Evolutionary conservation across 257 asterid genomes (phyloP).

Genomic region (Leptodermis oblonga): DNA sequence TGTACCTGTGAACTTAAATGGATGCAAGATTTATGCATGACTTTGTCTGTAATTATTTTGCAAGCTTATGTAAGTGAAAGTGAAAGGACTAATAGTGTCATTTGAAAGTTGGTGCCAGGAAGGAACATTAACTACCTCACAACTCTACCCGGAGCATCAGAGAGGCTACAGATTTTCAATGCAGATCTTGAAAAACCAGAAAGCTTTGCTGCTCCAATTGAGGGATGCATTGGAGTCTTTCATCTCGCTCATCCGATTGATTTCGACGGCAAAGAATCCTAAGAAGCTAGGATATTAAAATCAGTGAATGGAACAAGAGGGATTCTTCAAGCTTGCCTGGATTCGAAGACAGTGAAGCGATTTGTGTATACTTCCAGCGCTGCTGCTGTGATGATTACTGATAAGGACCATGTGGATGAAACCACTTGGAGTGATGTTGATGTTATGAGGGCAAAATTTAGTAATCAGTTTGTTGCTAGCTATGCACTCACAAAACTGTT

Average conservation of each 20-base stretch:
- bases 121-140: slow-evolving; percentile 51
- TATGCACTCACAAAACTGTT: slow-evolving; percentile 46
- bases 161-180: slow-evolving; percentile 42
- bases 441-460: slow-evolving; percentile 6
- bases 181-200: slow-evolving; percentile 57
- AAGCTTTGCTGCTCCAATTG: slow-evolving; percentile 39
- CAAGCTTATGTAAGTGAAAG: no score
- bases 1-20: no score
- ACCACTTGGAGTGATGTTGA: slow-evolving; percentile 35
- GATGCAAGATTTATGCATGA: no score
- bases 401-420: slow-evolving; percentile 30
- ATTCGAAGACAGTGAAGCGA: slow-evolving; percentile 44
- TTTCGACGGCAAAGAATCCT: slow-evolving; percentile 38
- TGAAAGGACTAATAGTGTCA: no score
- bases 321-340: slow-evolving; percentile 42
- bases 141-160: slow-evolving; percentile 42
- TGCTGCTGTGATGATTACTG: no score
- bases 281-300: slow-evolving; percentile 30
- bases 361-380: slow-evolving; percentile 43
- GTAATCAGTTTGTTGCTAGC: slow-evolving; percentile 7
- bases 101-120: slow-evolving; percentile 19
- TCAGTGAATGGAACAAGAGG: slow-evolving; percentile 27
- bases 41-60: no score
- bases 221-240: slow-evolving; percentile 66
- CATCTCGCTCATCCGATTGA: slow-evolving; percentile 72